Base-by-base conservation (phyloP, 202 grass and related monocot species). In the Brachypodium distachyon region DNA sequence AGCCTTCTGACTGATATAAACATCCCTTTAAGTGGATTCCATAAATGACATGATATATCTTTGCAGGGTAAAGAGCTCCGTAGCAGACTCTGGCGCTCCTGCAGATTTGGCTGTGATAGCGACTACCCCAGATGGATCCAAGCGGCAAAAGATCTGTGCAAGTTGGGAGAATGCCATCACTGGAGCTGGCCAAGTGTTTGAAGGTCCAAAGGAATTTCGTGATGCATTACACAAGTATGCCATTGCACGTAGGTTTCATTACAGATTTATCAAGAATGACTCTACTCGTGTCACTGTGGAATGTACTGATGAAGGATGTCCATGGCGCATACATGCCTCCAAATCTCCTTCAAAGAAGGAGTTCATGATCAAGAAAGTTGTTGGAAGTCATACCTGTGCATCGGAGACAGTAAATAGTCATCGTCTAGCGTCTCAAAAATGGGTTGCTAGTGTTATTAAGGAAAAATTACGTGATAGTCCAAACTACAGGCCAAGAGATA, bases 361-460 rank as follows among this genome's bases (percentile, higher is more conserved):
- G 37, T 88, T 90, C 59, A 90, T 81, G 82, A 83, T 93, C 70
- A 93, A 93, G 85, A 93, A 93, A 61, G 84, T 90, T 27, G 70
- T 77, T 78, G 84, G 83, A 32, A 79, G 73, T 63, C 91, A 93
- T 76, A 86, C 91, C 27, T 93, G 91, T 77, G 84, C 83, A 29
- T 90, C 87, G 4, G 91, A 93, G 65, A 67, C 87, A 22, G 83
- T 55, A 41, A 84, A 84, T 70, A 85, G 87, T 77, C 82, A 87
- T 75, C 77, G 82, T 38, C 74, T 93, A 76, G 91, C 91, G 31
- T 87, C 84, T 37, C 91, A 93, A 59, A 80, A 88, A 44, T 93
- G 91, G 91, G 91, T 93, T 68, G 91, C 91, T 53, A 93, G 91
- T 85, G 82, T 93, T 53, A 93, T 93, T 63, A 88, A 93, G 50